These are phyloP conservation scores for Mitragyna speciosa DNA, from an alignment of 257 asterid species.

Conservation along the genomic window DNA sequence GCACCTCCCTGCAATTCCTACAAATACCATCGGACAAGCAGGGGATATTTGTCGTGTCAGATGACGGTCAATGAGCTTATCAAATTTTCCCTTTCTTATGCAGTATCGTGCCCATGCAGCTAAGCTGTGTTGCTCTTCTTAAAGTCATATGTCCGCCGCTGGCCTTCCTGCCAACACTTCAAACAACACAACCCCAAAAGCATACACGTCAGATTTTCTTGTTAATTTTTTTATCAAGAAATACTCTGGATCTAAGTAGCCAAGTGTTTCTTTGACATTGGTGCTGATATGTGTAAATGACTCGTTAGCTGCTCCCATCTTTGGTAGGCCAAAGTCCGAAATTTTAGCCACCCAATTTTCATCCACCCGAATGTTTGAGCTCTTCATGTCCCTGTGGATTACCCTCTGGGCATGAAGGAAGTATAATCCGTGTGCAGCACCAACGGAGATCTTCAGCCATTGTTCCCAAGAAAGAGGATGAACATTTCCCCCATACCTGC, in stretches of 20 bases:
- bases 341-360: constrained; percentile 68
- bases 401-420: constrained; percentile 62
- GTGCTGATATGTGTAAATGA: constrained; percentile 58
- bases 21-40: constrained; percentile 50
- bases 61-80: constrained; percentile 46
- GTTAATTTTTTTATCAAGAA: constrained; percentile 46
- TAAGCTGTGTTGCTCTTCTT: constrained; percentile 58
- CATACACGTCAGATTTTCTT: constrained; percentile 66
- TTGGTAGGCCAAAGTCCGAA: constrained; percentile 73
- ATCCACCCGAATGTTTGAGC: constrained; percentile 68
- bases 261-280: constrained; percentile 55
- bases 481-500: constrained; percentile 27
- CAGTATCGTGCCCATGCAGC: constrained; percentile 61
- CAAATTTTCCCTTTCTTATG: constrained; percentile 53
- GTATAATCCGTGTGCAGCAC: constrained; percentile 69
- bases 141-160: constrained; percentile 45
- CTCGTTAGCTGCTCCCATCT: constrained; percentile 59
- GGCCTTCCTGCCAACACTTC: constrained; percentile 68
- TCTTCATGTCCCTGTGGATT: constrained; percentile 74
- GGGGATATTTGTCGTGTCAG: constrained; percentile 48
- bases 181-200: constrained; percentile 71
- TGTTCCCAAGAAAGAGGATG: constrained; percentile 60
- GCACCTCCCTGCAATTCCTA: constrained; percentile 62
- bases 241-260: constrained; percentile 72
- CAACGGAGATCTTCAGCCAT: constrained; percentile 56